phyloP scores from a whole-genome alignment of 164 flowering plant genomes.

The Vitis riparia region DNA sequence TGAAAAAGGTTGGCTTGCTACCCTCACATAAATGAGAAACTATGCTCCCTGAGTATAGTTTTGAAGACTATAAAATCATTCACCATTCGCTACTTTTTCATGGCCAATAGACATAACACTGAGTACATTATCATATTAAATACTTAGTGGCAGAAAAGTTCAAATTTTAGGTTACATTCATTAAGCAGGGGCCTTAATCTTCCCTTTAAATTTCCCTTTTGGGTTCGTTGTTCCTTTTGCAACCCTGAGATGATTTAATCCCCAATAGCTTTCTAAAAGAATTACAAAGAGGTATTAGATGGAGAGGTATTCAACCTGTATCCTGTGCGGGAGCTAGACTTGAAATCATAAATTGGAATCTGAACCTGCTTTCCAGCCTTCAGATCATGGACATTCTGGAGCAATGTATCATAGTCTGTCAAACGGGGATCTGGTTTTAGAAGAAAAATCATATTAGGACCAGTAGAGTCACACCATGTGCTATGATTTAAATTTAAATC shows the following conservation, averaged over 20 bases:
- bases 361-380: conserved; percentile 74
- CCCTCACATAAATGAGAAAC: not conserved
- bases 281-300: not conserved
- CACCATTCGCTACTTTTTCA: not conserved
- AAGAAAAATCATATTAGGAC: conserved; percentile 8
- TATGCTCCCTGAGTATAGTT: not conserved
- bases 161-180: not conserved
- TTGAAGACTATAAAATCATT: not conserved
- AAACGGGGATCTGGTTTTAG: conserved; percentile 81
- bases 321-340: conserved; percentile 83
- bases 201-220: not conserved
- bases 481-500: not conserved
- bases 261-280: not conserved
- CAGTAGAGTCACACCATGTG: not conserved
- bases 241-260: not conserved
- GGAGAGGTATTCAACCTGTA: conserved; percentile 60
- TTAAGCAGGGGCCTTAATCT: not conserved
- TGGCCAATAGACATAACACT: not conserved
- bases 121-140: not conserved
- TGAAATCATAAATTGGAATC: conserved; percentile 96
- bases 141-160: not conserved
- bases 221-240: not conserved
- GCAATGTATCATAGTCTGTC: conserved; percentile 94
- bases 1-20: not conserved
- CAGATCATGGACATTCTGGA: conserved; percentile 73